A percentile compares a stretch with the other conserved stretches of the same genome.
These are phyloP conservation scores for Magnolia changhungtana DNA, from an alignment of 164 flowering plant genomes.

Conservation along the genomic window DNA sequence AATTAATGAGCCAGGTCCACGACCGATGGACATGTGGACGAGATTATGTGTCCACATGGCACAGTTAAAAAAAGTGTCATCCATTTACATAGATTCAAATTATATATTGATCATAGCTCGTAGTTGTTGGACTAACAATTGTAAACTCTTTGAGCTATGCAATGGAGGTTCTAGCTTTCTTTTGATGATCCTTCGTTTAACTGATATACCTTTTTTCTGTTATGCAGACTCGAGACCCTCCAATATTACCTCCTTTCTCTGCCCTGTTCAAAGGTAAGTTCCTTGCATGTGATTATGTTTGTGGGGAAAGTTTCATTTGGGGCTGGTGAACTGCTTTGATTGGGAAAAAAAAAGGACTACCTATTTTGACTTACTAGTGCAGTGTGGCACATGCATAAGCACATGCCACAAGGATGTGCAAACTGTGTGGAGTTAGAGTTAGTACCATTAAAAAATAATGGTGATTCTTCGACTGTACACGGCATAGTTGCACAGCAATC, in stretches of 20 bases:
- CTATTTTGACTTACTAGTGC: too few species aligned
- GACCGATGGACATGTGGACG: not conserved
- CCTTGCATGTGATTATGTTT: not conserved
- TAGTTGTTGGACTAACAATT: not conserved
- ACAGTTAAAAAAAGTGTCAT: not conserved
- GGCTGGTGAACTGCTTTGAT: not conserved
- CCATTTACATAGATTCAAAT: not conserved
- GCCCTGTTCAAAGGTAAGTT: slow-evolving; percentile 46
- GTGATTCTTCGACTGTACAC: too few species aligned
- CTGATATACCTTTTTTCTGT: slow-evolving; percentile 8
- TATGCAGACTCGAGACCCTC: slow-evolving; percentile 64
- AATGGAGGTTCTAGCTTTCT: not conserved
- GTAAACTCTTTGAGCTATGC: not conserved
- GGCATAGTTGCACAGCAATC: too few species aligned
- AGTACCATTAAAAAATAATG: too few species aligned
- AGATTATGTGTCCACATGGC: not conserved
- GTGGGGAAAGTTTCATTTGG: not conserved
- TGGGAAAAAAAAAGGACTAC: not conserved
- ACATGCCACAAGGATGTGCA: too few species aligned
- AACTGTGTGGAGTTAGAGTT: too few species aligned
- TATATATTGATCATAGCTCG: not conserved
- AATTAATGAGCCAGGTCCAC: not conserved
- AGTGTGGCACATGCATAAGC: too few species aligned
- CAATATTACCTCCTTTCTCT: slow-evolving; percentile 70
- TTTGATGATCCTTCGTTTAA: not conserved